Conservation (phyloP, 2,329 filamentous ascomycete species). For the Didymella glomerata region DNA sequence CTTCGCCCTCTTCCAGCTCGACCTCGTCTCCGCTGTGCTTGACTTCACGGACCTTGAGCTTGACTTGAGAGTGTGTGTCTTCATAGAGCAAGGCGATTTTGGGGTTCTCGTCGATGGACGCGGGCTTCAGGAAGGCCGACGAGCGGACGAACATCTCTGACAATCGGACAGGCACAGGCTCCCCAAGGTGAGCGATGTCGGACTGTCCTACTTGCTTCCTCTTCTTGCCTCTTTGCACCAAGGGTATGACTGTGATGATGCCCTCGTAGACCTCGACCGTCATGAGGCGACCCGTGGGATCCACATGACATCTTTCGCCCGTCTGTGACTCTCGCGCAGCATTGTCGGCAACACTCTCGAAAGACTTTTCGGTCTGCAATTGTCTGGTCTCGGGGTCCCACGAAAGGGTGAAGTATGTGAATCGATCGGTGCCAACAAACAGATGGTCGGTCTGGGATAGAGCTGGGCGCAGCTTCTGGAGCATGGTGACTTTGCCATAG, state of each 20-base stretch:
- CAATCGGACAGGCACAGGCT: slow-evolving; percentile 68
- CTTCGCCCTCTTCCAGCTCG: slow-evolving; percentile 62
- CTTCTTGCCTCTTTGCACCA: slow-evolving; percentile 64
- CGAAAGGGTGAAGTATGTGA: slow-evolving; percentile 86
- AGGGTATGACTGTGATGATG: slow-evolving; percentile 69
- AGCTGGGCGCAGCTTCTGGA: slow-evolving; percentile 79
- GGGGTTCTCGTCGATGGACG: slow-evolving; percentile 60
- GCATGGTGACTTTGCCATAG: slow-evolving; percentile 86
- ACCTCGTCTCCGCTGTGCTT: slow-evolving; percentile 61
- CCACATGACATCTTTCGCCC: slow-evolving; percentile 82
- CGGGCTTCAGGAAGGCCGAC: slow-evolving; percentile 70
- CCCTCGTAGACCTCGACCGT: slow-evolving; percentile 74
- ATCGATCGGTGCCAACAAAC: slow-evolving; percentile 89
- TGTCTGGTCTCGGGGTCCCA: slow-evolving; percentile 73
- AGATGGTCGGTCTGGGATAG: slow-evolving; percentile 81
- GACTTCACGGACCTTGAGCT: slow-evolving; percentile 63
- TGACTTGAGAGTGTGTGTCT: slow-evolving; percentile 65
- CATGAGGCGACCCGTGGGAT: slow-evolving; percentile 76
- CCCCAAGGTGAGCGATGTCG: slow-evolving; percentile 65
- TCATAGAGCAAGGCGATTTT: slow-evolving; percentile 72
- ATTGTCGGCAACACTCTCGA: slow-evolving; percentile 68
- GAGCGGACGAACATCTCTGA: slow-evolving; percentile 73
- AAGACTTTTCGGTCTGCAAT: slow-evolving; percentile 65
- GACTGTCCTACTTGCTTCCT: slow-evolving; percentile 54
- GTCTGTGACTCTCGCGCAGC: slow-evolving; percentile 78